Percentiles rank a stretch among this genome's conserved stretches.
phyloP scores from a whole-genome alignment of 257 asterid species.

The Salvia miltiorrhiza region DNA sequence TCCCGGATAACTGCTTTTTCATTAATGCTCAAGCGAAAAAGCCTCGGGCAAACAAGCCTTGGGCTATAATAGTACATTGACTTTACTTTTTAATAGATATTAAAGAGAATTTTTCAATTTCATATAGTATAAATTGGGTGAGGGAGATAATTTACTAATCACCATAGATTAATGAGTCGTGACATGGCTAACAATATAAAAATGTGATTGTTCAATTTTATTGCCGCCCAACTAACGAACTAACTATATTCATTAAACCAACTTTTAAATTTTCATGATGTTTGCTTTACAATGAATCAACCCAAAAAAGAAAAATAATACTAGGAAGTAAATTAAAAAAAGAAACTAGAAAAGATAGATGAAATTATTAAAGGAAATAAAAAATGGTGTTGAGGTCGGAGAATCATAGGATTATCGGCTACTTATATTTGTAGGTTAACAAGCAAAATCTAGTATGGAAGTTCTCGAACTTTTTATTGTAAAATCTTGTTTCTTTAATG shows the following conservation, averaged over 20 bases:
- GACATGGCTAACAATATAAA: background rate
- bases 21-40: no score
- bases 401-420: constrained; percentile 32
- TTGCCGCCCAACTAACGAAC: constrained; percentile 26
- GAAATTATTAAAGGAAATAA: background rate
- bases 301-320: background rate
- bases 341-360: background rate
- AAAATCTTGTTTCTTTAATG: no score
- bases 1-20: no score
- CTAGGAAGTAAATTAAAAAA: background rate
- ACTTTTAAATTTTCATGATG: constrained; percentile 23
- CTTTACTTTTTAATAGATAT: no score
- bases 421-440: constrained; percentile 27
- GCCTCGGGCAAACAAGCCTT: no score
- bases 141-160: background rate
- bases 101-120: no score
- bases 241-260: constrained; percentile 13
- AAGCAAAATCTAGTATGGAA: background rate
- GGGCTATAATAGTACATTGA: no score
- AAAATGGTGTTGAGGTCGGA: background rate
- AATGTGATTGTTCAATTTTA: background rate
- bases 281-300: constrained; percentile 20
- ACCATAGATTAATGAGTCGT: background rate
- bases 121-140: background rate
- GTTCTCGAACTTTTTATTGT: background rate